Evolutionary conservation across 1,284 basidiomycete species (phyloP), one percentile per base, ranked within the genome.

Genomic region (Marasmius sp.): DNA sequence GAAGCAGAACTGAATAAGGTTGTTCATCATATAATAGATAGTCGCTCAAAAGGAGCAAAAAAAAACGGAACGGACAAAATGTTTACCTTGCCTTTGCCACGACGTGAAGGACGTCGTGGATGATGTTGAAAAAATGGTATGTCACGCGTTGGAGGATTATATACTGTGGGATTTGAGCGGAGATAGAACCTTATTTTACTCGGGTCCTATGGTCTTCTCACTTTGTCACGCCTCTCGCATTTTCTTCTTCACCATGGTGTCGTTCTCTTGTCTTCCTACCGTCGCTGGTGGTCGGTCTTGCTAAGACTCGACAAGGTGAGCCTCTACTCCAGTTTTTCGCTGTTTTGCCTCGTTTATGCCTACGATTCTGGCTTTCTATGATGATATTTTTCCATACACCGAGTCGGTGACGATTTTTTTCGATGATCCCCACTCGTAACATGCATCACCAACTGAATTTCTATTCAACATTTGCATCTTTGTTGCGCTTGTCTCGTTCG

Each of bases 381-480:
- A 88, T 85, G 87, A 89, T 86, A 82, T 67, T 72, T 78, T 81
- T 85, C 86, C 83, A 85, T 85, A 75, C 73, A 77, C 71, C 84
- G 86, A 88, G 86, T 79, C 72, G 85, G 87, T 85, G 86, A 89
- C 74, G 76, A 75, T 78, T 72, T 20, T 43, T 65, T 71, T 75
- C 78, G 72, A 84, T 88, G 87, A 88, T 80, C 86, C 86, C 71
- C 73, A 76, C 87, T 88, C 87, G 81, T 73, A 85, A 88, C 87
- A 89, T 89, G 87, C 87, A 89, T 88, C 87, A 89, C 87, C 87
- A 89, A 85, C 87, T 85, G 87, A 89, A 72, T 64, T 53, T 65
- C 61, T 67, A 66, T 50, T 64, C 27, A 27, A 27, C 27, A 27
- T 27, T 5, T 27, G 5, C 27, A 27, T 5, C 27, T 2, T 27